Conservation (phyloP, 2,329 filamentous ascomycete genomes). For the Colletotrichum endophyticum region DNA sequence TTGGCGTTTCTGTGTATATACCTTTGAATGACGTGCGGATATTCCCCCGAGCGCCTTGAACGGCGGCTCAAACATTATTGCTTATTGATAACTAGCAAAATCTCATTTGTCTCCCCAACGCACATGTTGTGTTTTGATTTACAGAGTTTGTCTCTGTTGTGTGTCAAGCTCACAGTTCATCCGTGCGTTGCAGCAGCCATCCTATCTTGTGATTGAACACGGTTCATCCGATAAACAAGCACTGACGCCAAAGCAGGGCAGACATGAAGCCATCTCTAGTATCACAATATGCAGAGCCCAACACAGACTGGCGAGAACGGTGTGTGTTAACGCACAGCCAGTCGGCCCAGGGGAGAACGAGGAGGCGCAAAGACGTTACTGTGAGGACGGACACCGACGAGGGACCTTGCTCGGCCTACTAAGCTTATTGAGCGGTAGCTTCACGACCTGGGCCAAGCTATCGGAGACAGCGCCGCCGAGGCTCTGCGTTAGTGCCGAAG, state of each 20-base stretch:
- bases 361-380: not conserved
- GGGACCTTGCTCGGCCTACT: not conserved
- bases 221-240: not conserved
- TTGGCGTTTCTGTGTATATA: slow-evolving; percentile 21
- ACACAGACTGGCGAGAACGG: not conserved
- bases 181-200: slow-evolving; percentile 6
- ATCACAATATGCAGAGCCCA: not conserved
- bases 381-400: not conserved
- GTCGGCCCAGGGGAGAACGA: not conserved
- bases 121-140: not conserved
- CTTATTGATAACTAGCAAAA: not conserved
- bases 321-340: not conserved
- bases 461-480: slow-evolving; percentile 2
- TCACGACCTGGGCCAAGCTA: not conserved
- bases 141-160: not conserved
- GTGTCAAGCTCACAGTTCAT: not conserved
- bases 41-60: not conserved
- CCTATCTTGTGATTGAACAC: not conserved
- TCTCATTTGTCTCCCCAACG: not conserved
- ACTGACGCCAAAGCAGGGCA: not conserved
- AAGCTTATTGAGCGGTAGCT: not conserved
- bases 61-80: not conserved
- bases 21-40: slow-evolving; percentile 18
- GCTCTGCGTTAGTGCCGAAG: not conserved
- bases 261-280: not conserved